Evolutionary conservation across 2,329 filamentous ascomycete species (phyloP).

Genomic region (Paraphoma chrysanthemicola): DNA sequence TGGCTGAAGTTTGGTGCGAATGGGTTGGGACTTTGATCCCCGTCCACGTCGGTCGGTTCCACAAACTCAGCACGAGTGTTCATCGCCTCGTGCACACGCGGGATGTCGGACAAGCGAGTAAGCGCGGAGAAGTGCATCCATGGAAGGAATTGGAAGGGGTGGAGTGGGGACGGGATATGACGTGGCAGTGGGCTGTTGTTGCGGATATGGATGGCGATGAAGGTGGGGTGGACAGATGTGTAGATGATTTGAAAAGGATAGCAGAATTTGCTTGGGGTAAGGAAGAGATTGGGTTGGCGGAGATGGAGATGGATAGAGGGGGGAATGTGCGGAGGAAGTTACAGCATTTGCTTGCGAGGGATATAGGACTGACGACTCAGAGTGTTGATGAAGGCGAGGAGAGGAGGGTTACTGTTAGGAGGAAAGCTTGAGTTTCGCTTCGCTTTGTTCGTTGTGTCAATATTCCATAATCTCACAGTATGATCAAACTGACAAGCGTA

Average conservation of each 20-base stretch:
- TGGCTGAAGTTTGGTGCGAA: not conserved
- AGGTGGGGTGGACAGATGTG: not conserved
- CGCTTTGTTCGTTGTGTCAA: too few relatives aligned
- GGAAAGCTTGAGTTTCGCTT: not conserved
- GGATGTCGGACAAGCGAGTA: too few relatives aligned
- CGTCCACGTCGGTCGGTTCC: not conserved
- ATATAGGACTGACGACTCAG: not conserved
- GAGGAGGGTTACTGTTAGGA: not conserved
- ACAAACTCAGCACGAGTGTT: not conserved
- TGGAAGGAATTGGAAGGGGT: not conserved
- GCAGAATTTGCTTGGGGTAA: not conserved
- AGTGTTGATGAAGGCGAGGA: not conserved
- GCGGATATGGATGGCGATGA: not conserved
- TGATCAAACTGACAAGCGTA: too few relatives aligned
- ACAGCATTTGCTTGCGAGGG: not conserved
- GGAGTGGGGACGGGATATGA: not conserved
- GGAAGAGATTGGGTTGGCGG: not conserved
- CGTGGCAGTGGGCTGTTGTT: not conserved
- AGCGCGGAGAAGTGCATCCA: not conserved
- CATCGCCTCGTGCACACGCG: not conserved
- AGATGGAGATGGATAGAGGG: not conserved
- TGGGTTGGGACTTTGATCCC: not conserved
- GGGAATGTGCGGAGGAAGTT: not conserved
- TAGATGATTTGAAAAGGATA: not conserved
- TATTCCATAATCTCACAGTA: too few relatives aligned